Conservation (phyloP, 306 rosid genomes). For the Albizia julibrissin region DNA sequence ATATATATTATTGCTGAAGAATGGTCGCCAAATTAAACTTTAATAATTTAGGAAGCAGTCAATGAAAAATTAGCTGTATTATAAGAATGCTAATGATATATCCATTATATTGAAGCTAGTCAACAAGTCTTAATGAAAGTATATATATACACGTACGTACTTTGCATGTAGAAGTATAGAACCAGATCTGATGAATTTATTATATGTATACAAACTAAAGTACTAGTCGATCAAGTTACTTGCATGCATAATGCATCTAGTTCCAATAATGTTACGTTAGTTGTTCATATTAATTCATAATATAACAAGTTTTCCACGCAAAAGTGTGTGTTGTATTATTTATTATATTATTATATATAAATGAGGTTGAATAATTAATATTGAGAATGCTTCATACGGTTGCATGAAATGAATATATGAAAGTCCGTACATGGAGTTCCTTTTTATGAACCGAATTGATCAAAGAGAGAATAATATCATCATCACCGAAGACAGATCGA, state of each 20-base stretch:
- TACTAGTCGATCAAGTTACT: background rate
- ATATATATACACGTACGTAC: background rate
- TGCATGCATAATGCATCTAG: background rate
- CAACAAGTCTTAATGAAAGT: too few relatives aligned
- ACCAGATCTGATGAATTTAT: background rate
- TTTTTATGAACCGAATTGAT: background rate
- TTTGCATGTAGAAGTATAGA: background rate
- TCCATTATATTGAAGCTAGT: too few relatives aligned
- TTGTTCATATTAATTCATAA: background rate
- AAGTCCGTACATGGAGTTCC: background rate
- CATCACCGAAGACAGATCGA: background rate
- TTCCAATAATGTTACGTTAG: background rate
- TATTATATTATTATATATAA: too few relatives aligned
- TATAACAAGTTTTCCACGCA: background rate
- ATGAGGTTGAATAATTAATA: background rate
- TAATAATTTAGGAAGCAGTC: background rate
- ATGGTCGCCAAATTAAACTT: too few relatives aligned
- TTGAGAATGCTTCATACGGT: background rate
- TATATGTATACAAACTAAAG: background rate
- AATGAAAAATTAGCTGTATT: background rate
- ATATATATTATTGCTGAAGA: background rate
- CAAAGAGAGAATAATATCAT: background rate
- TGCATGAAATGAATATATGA: background rate
- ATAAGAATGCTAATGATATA: too few relatives aligned
- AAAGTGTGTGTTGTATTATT: background rate